Evolutionary conservation across 176 grass and related monocot species (phyloP).

Genomic region (Thalia dealbata): DNA sequence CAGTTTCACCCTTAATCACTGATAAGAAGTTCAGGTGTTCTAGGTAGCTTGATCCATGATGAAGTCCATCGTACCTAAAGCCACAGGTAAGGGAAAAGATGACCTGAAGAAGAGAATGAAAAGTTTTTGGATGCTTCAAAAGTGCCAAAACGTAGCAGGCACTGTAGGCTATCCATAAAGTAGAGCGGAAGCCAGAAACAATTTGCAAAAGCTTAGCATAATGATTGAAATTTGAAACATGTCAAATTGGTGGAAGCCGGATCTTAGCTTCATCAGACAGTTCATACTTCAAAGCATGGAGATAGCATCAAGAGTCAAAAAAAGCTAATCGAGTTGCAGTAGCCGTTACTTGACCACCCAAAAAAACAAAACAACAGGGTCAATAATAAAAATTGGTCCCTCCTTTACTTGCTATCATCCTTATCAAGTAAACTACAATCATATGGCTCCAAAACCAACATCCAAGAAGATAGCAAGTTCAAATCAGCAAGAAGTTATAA

Average conservation of each 20-base stretch:
- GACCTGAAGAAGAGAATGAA: neutral
- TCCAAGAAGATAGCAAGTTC: neutral
- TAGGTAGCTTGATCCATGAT: conserved; percentile 89
- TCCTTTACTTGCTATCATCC: neutral
- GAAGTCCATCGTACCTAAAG: conserved; percentile 75
- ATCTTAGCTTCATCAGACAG: no score
- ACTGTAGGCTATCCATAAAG: neutral
- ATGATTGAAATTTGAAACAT: neutral
- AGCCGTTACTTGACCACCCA: no score
- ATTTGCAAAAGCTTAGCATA: neutral
- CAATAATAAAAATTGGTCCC: no score
- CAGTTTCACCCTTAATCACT: conserved; percentile 45
- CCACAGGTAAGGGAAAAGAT: neutral
- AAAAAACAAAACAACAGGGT: no score
- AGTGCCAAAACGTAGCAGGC: neutral
- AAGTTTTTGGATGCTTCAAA: neutral
- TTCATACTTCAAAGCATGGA: no score
- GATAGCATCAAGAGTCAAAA: no score
- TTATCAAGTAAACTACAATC: neutral
- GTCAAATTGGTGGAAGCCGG: neutral
- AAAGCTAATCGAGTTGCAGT: no score
- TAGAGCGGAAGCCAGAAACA: neutral
- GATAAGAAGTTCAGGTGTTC: conserved; percentile 85
- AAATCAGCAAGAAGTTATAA: neutral
- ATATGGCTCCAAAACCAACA: neutral